Base-by-base conservation (phyloP, 371 early-diverging fungal species). In the Racocetra persica region DNA sequence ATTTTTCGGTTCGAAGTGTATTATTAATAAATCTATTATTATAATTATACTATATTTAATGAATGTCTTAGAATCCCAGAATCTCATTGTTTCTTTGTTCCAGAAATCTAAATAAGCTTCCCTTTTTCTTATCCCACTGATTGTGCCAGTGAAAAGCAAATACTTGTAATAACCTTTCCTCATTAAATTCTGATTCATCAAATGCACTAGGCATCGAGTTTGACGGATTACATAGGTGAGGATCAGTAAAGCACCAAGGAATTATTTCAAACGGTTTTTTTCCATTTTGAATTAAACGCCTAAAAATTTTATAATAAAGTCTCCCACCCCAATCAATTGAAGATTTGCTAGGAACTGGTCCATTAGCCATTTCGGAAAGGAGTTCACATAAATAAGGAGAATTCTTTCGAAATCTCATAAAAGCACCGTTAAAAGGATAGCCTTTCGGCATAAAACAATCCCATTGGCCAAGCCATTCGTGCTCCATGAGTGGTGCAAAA, bases 91-190 rank as follows among this genome's bases (percentile, higher is more conserved):
- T 73, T 49, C n/a, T 38, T 28, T 81, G 73, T 74, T 89, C 88
- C 71, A 89, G 81, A 70, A 85, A 89, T 54, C 82, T 81, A 54
- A 88, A 89, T 41, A 89, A 78, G 14, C 85, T 84, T 1, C 89
- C 89, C 16, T 87, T 87, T 49, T 82, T 82, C 66, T 88, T 89
- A 52, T 86, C 85, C 89, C 89, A 89, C 75, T 89, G 88, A 65
- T 89, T 89, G 63, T 89, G 89, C 89, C 89, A 89, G 67, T 89
- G 89, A 62, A 85, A 89, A 4, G 89, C 88, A 83, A 89, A 89
- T 1, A 85, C 85, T 54, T 88, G 87, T 54, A 85, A 79, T 52
- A 89, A 70, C 36, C 85, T 81, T 6, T 87, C 83, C 45, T 84
- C 57, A 24, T 83, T 65, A 71, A 89, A 88, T 18, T 88, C 86